Conservation (phyloP, 169 alveolate species). For the Eimeria sp. region DNA sequence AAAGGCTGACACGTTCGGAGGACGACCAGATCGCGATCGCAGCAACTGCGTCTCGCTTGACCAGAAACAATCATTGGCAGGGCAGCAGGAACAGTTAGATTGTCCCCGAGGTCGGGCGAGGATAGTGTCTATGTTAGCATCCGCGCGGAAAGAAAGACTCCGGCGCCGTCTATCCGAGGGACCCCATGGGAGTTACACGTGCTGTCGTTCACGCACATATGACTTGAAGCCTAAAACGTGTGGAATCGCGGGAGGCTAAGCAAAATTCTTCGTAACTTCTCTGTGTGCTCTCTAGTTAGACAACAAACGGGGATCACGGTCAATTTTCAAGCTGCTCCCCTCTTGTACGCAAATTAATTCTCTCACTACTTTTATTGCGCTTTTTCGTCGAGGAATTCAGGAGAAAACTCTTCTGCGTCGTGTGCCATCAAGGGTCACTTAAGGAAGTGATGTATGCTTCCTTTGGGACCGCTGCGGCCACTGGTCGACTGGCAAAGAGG, state of each 20-base stretch:
- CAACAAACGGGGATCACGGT: background rate
- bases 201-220: background rate
- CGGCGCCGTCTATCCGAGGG: slow-evolving; percentile 51
- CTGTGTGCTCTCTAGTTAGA: background rate
- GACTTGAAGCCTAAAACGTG: background rate
- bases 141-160: background rate
- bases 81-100: slow-evolving; percentile 34
- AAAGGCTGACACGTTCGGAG: slow-evolving; percentile 50
- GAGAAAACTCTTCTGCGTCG: background rate
- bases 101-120: slow-evolving; percentile 26
- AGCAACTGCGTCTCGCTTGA: background rate
- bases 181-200: background rate
- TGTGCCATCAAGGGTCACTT: background rate
- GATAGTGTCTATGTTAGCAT: background rate
- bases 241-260: background rate
- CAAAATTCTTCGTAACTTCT: background rate
- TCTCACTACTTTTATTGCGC: background rate
- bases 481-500: background rate
- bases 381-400: background rate
- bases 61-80: background rate
- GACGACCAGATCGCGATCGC: background rate
- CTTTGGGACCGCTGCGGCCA: background rate
- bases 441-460: background rate
- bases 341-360: background rate
- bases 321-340: background rate